Evolutionary conservation across 768 basidiomycete species (phyloP).

Genomic region (Suillus variegatus): DNA sequence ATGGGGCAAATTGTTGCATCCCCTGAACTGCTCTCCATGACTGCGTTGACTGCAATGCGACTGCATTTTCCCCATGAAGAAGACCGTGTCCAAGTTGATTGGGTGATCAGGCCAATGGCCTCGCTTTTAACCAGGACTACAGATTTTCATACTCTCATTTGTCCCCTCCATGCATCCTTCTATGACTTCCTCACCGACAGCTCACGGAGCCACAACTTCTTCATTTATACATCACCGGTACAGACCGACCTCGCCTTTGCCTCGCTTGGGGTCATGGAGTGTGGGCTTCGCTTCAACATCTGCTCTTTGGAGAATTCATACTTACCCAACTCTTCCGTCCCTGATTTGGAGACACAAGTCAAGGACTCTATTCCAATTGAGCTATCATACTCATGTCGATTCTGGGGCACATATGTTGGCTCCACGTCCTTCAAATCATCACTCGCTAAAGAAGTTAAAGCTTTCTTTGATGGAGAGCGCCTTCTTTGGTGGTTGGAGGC

Average conservation of each 20-base stretch:
- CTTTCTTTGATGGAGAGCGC: slow-evolving; percentile 20
- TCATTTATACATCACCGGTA: not conserved
- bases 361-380: slow-evolving; percentile 21
- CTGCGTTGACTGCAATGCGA: not conserved
- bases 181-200: slow-evolving; percentile 23
- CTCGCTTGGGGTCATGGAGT: slow-evolving; percentile 27
- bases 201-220: slow-evolving; percentile 15
- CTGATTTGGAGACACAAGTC: slow-evolving; percentile 14
- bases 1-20: slow-evolving; percentile 5
- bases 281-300: slow-evolving; percentile 15
- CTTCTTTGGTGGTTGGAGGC: not conserved
- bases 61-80: not conserved
- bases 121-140: slow-evolving; percentile 6
- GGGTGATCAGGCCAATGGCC: not conserved
- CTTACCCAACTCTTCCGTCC: slow-evolving; percentile 21
- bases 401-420: slow-evolving; percentile 32
- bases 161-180: slow-evolving; percentile 28
- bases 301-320: slow-evolving; percentile 27
- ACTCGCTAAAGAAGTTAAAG: slow-evolving; percentile 16
- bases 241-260: slow-evolving; percentile 14
- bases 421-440: not conserved
- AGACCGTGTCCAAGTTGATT: not conserved
- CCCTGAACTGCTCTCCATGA: not conserved
- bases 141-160: slow-evolving; percentile 6
- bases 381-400: slow-evolving; percentile 33